phyloP scores from a whole-genome alignment of 2,329 filamentous ascomycete genomes.

The Xylariaceae sp. region DNA sequence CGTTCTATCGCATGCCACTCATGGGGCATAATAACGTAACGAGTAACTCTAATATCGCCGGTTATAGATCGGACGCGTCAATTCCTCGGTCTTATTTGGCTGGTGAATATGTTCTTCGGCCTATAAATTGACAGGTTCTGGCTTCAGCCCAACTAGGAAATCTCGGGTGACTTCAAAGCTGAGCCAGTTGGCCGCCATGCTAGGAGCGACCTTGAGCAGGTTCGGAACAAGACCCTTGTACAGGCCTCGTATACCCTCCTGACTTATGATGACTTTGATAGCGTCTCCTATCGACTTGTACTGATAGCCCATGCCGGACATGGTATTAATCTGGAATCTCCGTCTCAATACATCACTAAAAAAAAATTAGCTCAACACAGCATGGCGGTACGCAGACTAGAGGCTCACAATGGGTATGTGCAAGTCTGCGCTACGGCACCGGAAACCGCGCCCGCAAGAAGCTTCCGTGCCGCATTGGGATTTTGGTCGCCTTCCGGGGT shows the following conservation, averaged over 20 bases:
- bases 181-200: constrained; percentile 98
- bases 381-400: neutral
- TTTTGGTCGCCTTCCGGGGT: constrained; percentile 89
- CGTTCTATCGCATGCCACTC: neutral
- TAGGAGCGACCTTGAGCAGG: constrained; percentile 93
- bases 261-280: constrained; percentile 76
- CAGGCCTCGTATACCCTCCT: constrained; percentile 83
- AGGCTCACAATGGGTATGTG: constrained; percentile 92
- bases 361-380: constrained; percentile 30
- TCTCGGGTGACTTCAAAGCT: constrained; percentile 95
- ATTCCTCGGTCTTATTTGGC: neutral
- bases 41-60: constrained; percentile 6
- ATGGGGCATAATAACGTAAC: neutral
- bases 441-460: constrained; percentile 90
- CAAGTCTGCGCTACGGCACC: constrained; percentile 95
- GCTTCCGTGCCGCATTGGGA: constrained; percentile 78
- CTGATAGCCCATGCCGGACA: constrained; percentile 97
- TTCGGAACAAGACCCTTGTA: constrained; percentile 98
- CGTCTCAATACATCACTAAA: constrained; percentile 85
- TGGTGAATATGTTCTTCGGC: constrained; percentile 1
- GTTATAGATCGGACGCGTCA: neutral
- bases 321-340: constrained; percentile 98
- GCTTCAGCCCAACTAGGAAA: constrained; percentile 71
- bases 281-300: constrained; percentile 90
- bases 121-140: constrained; percentile 44